Conservation (phyloP, 2,329 filamentous ascomycete genomes). For the Incumbomyces delicatus region DNA sequence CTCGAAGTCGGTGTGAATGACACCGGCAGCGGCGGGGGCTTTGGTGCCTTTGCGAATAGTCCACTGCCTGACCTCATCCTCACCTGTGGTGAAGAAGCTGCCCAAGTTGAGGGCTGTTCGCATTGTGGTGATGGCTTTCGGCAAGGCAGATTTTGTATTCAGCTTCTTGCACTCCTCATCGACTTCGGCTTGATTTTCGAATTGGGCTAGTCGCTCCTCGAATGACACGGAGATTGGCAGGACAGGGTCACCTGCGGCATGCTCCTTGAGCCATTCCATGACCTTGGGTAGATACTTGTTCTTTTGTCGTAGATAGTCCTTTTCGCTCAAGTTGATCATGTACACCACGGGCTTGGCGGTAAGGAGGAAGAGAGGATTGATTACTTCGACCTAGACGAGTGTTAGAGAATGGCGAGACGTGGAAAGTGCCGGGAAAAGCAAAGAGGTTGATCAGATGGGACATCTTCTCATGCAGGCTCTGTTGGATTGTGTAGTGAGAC, state of each 20-base stretch:
- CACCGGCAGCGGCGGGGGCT: conserved; percentile 93
- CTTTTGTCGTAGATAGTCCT: conserved; percentile 96
- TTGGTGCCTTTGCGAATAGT: conserved; percentile 93
- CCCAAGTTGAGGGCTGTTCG: conserved; percentile 79
- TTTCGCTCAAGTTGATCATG: conserved; percentile 93
- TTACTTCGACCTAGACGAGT: conserved; percentile 70
- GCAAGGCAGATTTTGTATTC: conserved; percentile 76
- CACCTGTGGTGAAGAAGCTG: conserved; percentile 93
- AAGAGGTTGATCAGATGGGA: conserved; percentile 53
- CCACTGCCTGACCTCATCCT: conserved; percentile 97
- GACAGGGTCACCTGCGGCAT: conserved; percentile 78
- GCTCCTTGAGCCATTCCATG: conserved; percentile 87
- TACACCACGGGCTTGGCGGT: conserved; percentile 96
- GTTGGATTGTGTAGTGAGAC: conserved; percentile 57
- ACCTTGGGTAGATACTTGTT: conserved; percentile 97
- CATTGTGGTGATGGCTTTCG: conserved; percentile 89
- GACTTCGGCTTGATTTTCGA: conserved; percentile 66
- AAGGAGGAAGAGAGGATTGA: conserved; percentile 91
- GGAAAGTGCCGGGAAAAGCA: conserved; percentile 13
- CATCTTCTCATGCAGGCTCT: conserved; percentile 84
- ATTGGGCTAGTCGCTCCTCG: conserved; percentile 79
- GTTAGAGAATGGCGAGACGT: conserved; percentile 12
- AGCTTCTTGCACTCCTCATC: conserved; percentile 81
- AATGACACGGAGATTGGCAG: conserved; percentile 88
- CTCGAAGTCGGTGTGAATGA: conserved; percentile 97